Evolutionary conservation across 2,329 filamentous ascomycete genomes (phyloP), one percentile per base, ranked within the genome.

Genomic region (Colletotrichum aenigma): DNA sequence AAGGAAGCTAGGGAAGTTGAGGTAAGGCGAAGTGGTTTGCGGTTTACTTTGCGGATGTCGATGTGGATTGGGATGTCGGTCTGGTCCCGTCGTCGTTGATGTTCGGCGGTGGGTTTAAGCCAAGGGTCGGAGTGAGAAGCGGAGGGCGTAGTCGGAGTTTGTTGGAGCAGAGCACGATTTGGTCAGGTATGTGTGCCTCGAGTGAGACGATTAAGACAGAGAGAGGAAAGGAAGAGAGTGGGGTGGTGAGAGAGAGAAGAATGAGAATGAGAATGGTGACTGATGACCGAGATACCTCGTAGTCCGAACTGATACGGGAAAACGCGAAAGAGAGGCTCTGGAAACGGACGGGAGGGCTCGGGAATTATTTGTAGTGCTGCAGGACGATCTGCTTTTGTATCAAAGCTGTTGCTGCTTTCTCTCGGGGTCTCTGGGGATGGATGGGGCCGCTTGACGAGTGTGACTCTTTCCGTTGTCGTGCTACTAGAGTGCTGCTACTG

Each of bases 401-500:
- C 69, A 48, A 75, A 26, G 69, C 36, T 68, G 58, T 13, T 36
- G 30, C 65, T 74, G 21, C n/a, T 34, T 36, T 64, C 34, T 38
- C 13, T 64, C 61, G 58, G 58, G 58, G 58, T 64, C 32, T 64
- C 24, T 64, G 61, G 61, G 61, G 34, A 71, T 62, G 71, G 43
- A 75, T 61, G 72, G 66, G 66, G 38, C 62, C 66, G 66, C 48
- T 77, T 36, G 48, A 66, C n/a, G 58, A 66, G 72, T 76, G 76
- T 79, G 78, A 79, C 78, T 78, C 71, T 77, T 75, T 64, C 67
- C 74, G 76, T 38, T 77, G 69, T 71, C 73, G 70, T 71, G 70
- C 73, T 79, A 52, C 43, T 52, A 21, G 34, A 36, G 34, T 36
- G 4, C 43, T 21, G 43, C 43, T 48, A 7, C 43, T 48, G 36